Evolutionary conservation across 2,329 filamentous ascomycete genomes (phyloP).

Genomic region (Aspergillus persii): DNA sequence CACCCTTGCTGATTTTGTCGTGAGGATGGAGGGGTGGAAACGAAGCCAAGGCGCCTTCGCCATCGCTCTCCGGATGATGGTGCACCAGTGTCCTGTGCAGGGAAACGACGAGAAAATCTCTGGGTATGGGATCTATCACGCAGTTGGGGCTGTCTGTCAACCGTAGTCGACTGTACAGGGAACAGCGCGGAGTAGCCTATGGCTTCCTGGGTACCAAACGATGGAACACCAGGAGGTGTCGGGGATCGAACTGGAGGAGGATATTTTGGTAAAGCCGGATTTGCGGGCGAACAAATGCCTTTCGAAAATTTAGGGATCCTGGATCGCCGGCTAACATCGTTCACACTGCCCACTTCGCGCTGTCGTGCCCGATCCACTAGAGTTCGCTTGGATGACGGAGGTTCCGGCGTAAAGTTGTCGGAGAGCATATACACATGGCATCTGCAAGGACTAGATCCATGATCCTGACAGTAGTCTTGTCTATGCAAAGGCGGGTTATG

Average conservation of each 20-base stretch:
- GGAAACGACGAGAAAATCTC: background rate
- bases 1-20: constrained; percentile 17
- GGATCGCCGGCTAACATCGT: constrained; percentile 21
- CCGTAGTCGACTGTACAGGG: constrained; percentile 11
- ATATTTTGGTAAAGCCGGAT: constrained; percentile 32
- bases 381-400: background rate
- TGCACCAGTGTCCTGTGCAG: constrained; percentile 4
- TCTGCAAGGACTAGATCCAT: constrained; percentile 15
- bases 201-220: constrained; percentile 43
- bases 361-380: constrained; percentile 3
- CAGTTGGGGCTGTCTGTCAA: constrained; percentile 10
- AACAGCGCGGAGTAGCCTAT: constrained; percentile 30
- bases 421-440: constrained; percentile 20
- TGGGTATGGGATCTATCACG: background rate
- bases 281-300: constrained; percentile 26
- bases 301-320: constrained; percentile 23
- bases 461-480: background rate
- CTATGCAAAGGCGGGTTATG: background rate
- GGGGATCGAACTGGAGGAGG: constrained; percentile 39
- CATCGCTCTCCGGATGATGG: constrained; percentile 26
- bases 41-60: constrained; percentile 31
- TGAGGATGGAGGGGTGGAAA: constrained; percentile 14
- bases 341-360: constrained; percentile 27
- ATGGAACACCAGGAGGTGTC: constrained; percentile 46
- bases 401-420: constrained; percentile 3